A percentile compares a stretch with the other conserved stretches of the same genome.
Conservation (phyloP, 345 rosid species). For the Clarkia xantiana region DNA sequence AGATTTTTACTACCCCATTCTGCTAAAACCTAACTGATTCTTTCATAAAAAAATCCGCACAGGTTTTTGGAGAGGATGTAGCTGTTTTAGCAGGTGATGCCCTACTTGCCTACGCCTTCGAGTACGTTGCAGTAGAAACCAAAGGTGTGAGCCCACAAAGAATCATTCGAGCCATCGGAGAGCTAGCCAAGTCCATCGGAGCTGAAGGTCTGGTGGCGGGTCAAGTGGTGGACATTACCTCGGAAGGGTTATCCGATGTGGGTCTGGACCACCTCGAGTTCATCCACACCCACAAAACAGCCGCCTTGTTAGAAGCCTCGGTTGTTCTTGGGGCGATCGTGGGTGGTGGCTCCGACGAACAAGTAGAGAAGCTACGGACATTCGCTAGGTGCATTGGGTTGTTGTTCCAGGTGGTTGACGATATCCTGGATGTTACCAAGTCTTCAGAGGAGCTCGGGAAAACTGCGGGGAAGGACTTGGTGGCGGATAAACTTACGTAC, state of each 20-base stretch:
- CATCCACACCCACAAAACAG: conserved; percentile 82
- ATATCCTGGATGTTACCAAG: conserved; percentile 79
- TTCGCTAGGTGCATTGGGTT: conserved; percentile 68
- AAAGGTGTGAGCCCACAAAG: conserved; percentile 30
- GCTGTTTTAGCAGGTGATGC: conserved; percentile 91
- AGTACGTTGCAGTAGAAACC: conserved; percentile 52
- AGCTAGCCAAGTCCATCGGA: conserved; percentile 58
- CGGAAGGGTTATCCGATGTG: conserved; percentile 44
- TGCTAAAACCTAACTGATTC: too few species aligned
- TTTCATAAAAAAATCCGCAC: not conserved
- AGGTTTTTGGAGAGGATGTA: conserved; percentile 59
- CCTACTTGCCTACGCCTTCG: conserved; percentile 62
- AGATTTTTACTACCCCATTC: too few species aligned
- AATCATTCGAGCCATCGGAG: conserved; percentile 46
- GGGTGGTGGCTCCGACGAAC: conserved; percentile 63
- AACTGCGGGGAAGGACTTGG: conserved; percentile 90
- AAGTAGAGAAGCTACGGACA: conserved; percentile 59
- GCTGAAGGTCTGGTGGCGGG: conserved; percentile 72
- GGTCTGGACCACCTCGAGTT: conserved; percentile 64
- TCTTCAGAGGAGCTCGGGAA: conserved; percentile 77
- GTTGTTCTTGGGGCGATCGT: conserved; percentile 73
- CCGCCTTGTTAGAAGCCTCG: conserved; percentile 59
- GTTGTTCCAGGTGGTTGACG: conserved; percentile 91
- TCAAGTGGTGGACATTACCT: conserved; percentile 62
- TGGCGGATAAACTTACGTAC: conserved; percentile 68